These are phyloP conservation scores for Stachybotrys elegans DNA, from an alignment of 2,329 filamentous ascomycete species.

Conservation along the genomic window DNA sequence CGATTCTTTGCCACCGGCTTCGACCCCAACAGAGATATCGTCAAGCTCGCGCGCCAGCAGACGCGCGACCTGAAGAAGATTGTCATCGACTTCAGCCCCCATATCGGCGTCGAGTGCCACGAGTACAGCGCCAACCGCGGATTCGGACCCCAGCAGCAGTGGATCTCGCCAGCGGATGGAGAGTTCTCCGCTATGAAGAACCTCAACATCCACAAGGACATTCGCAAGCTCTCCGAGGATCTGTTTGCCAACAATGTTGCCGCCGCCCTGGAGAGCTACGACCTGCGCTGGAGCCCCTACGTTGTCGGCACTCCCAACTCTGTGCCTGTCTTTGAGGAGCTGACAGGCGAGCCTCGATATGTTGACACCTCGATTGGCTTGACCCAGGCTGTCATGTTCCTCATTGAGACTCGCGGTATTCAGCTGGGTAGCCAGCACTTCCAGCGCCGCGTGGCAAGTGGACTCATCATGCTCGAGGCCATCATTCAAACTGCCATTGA, in stretches of 20 bases:
- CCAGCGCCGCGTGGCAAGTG: constrained; percentile 21
- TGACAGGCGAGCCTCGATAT: constrained; percentile 21
- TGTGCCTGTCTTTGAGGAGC: constrained; percentile 18
- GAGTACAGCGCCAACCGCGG: constrained; percentile 18
- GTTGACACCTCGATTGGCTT: constrained; percentile 23
- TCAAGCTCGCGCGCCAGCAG: constrained; percentile 24
- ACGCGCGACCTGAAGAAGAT: constrained; percentile 23
- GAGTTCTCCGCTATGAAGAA: constrained; percentile 28
- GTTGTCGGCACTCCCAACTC: constrained; percentile 13
- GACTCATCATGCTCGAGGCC: constrained; percentile 18
- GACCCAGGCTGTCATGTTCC: constrained; percentile 22
- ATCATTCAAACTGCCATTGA: constrained; percentile 23
- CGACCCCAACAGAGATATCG: constrained; percentile 28
- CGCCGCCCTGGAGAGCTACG: constrained; percentile 19
- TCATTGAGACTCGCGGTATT: constrained; percentile 25
- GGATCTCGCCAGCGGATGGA: constrained; percentile 19
- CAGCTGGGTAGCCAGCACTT: constrained; percentile 23
- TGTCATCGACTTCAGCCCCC: constrained; percentile 19
- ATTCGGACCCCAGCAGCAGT: constrained; percentile 17
- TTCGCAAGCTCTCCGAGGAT: constrained; percentile 21
- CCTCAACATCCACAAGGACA: constrained; percentile 23
- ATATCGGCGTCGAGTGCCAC: constrained; percentile 26
- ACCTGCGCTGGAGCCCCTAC: constrained; percentile 23
- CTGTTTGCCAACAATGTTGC: constrained; percentile 22
- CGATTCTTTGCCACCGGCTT: constrained; percentile 20